These are phyloP conservation scores for Aspergillus chevalieri DNA, from an alignment of 2,329 filamentous ascomycete genomes.

Conservation along the genomic window DNA sequence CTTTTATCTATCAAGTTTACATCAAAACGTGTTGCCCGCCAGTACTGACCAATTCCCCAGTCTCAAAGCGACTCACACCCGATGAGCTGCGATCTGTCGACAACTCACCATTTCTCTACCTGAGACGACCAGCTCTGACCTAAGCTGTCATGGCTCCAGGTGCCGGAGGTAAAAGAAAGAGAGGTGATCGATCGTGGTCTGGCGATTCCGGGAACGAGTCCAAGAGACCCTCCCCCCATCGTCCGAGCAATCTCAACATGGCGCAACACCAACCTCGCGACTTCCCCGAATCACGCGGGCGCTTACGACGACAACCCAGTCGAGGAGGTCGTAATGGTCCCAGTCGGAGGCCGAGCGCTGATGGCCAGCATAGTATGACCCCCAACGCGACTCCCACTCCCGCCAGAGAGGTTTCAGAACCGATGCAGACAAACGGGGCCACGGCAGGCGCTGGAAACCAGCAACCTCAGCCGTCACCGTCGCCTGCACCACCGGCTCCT, in stretches of 20 bases:
- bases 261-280: conserved; percentile 44
- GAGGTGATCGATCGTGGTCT: conserved; percentile 40
- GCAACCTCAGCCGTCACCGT: conserved; percentile 16
- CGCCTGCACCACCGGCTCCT: conserved; percentile 9
- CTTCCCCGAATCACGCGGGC: conserved; percentile 32
- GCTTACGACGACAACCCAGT: conserved; percentile 31
- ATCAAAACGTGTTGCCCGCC: neutral
- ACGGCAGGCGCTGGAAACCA: conserved; percentile 10
- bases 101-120: conserved; percentile 20
- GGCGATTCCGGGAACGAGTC: conserved; percentile 37
- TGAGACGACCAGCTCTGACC: conserved; percentile 20
- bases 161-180: conserved; percentile 51
- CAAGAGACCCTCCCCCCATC: conserved; percentile 42
- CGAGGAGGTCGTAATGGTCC: conserved; percentile 34
- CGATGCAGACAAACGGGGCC: conserved; percentile 23
- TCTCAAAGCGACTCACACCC: conserved; percentile 10
- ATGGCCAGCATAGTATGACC: conserved; percentile 29
- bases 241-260: conserved; percentile 43
- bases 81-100: conserved; percentile 28
- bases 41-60: neutral
- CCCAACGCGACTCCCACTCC: conserved; percentile 16
- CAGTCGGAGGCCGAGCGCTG: conserved; percentile 29
- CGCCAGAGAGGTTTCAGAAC: conserved; percentile 24
- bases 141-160: conserved; percentile 45
- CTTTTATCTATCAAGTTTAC: neutral